These are phyloP conservation scores for Aechmea fasciata DNA, from an alignment of 176 grass and related monocot species.

Conservation along the genomic window DNA sequence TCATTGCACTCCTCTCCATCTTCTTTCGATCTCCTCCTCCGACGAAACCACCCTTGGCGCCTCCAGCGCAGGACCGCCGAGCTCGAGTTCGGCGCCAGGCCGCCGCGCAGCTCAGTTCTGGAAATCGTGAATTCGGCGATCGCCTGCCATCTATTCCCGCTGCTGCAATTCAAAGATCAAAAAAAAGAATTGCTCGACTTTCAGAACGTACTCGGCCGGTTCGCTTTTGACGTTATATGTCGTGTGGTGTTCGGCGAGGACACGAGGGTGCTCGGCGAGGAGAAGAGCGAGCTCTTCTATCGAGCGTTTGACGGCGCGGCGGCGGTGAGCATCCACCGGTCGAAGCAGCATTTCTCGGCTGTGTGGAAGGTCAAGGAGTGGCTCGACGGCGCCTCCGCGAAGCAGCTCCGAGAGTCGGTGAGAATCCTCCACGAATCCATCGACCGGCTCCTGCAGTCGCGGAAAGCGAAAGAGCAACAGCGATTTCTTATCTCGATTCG, in stretches of 20 bases:
- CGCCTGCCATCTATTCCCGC: constrained; percentile 28
- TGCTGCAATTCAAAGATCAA: constrained; percentile 28
- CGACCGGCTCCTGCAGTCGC: background rate
- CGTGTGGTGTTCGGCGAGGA: too few species aligned
- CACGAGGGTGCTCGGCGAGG: background rate
- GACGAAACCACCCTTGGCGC: constrained; percentile 23
- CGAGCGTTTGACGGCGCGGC: too few species aligned
- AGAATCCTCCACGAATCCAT: too few species aligned
- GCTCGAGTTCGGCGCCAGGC: constrained; percentile 44
- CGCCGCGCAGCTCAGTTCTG: constrained; percentile 29
- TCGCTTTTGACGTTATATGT: constrained; percentile 50
- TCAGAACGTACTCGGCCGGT: constrained; percentile 47
- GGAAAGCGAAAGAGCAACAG: constrained; percentile 28
- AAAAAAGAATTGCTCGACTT: constrained; percentile 28
- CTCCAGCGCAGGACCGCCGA: constrained; percentile 58
- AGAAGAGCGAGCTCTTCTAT: too few species aligned
- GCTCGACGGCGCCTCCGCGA: too few species aligned
- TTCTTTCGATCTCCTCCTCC: too few species aligned
- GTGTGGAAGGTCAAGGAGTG: too few species aligned
- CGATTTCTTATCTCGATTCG: constrained; percentile 36
- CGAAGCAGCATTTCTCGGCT: too few species aligned
- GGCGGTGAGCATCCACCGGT: too few species aligned
- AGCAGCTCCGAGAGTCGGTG: too few species aligned
- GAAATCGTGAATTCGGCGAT: constrained; percentile 31
- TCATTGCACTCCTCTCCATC: too few species aligned